A percentile compares a stretch with the other conserved stretches of the same genome.
Evolutionary conservation across 2,329 filamentous ascomycete species (phyloP).

Genomic region (Phialophora expanda): DNA sequence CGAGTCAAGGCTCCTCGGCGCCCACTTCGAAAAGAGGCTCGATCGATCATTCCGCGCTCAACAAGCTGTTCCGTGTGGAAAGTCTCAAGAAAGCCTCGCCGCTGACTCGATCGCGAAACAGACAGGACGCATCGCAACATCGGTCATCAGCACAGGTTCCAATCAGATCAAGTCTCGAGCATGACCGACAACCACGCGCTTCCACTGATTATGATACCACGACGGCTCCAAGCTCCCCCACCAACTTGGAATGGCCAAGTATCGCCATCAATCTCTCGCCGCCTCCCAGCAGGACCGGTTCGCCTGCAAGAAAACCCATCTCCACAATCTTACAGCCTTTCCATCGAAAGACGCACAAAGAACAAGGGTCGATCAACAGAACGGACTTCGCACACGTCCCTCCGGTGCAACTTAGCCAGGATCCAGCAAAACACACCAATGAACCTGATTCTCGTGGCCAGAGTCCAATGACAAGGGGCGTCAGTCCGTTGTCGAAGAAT

Average conservation of each 20-base stretch:
- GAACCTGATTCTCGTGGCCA: conserved; percentile 33
- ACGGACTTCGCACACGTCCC: conserved; percentile 40
- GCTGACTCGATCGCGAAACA: conserved; percentile 24
- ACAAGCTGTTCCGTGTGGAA: conserved; percentile 27
- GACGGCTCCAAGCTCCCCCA: conserved; percentile 51
- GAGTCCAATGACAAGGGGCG: conserved; percentile 33
- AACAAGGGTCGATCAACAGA: conserved; percentile 51
- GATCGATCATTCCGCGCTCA: conserved; percentile 31
- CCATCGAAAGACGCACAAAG: conserved; percentile 38
- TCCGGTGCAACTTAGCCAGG: conserved; percentile 11
- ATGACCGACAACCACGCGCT: conserved; percentile 39
- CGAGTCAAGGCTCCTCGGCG: conserved; percentile 32
- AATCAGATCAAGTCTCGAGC: conserved; percentile 30
- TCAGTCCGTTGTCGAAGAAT: conserved; percentile 34
- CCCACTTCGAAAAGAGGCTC: conserved; percentile 35
- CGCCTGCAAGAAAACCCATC: conserved; percentile 65
- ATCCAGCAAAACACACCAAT: conserved; percentile 21
- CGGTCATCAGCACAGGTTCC: conserved; percentile 11
- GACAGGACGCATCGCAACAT: conserved; percentile 24
- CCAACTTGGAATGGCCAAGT: conserved; percentile 58
- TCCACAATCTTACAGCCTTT: conserved; percentile 48
- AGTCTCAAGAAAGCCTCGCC: conserved; percentile 28
- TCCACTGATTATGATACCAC: conserved; percentile 53
- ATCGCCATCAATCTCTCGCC: conserved; percentile 69
- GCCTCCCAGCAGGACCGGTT: conserved; percentile 65